Base-by-base conservation (phyloP, 2,329 filamentous ascomycete species). In the Pseudohalonectria lignicola region DNA sequence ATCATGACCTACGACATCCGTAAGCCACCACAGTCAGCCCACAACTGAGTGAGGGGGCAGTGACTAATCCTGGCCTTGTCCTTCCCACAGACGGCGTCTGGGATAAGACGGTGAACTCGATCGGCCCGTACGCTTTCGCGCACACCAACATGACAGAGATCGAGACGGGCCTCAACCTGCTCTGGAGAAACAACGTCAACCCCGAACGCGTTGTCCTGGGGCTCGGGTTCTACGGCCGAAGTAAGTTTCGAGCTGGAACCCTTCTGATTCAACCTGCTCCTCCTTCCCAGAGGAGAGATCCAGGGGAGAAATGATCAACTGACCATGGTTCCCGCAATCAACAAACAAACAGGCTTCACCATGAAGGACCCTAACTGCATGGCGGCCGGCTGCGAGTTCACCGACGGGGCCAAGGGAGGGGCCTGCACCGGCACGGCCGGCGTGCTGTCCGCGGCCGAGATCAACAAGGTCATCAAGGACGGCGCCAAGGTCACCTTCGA, bases 91-190 rank as follows among this genome's bases (percentile, higher is more conserved):
- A 64, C 39, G 63, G 63, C 2, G 38, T 46, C 1, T 64, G 60
- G 60, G 60, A 64, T 39, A 36, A 38, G 10, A 16, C 32, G 4
- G 42, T 40, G 23, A 38, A 40, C 18, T 39, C 20, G 33, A 47
- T 49, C 8, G 61, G 59, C 1, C 30, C 46, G 1, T 46, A 49
- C 12, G 47, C 63, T 8, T 49, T 54, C 18, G 45, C 53, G 1
- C 65, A 69, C 39, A 65, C 63, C 1, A 67, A 70, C 42, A 34
- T 68, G 4, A 65, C 63, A 1, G 64, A 69, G 42, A 64, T 67
- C 19, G 47, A 63, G 2, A 18, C 44, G 0, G 52, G 50, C 0
- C 40, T 69, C 1, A 56, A 67, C 3, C 57, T 71, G 0, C 47
- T 74, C 3, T 71, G 67, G 64, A 52, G 62, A 5, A 62, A 57